Evolutionary conservation across 345 rosid species (phyloP), one percentile per base, ranked within the genome.

Genomic region (Cardamine occulta): DNA sequence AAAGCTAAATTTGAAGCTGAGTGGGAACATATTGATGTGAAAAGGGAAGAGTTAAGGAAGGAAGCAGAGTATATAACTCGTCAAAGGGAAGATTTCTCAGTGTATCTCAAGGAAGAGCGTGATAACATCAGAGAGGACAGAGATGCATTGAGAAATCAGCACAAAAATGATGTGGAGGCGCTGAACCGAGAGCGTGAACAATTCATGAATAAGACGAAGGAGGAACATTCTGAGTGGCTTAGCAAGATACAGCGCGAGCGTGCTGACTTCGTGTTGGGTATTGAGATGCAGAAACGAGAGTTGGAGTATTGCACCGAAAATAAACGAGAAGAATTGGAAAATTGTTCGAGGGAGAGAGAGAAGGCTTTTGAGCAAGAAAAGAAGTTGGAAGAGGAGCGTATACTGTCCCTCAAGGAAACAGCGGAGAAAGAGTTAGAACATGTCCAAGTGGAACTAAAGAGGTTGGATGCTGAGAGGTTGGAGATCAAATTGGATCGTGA

Each of bases 1-100:
- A 95, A 91, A 75, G 91, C 85, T 24, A 86, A 90, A 80, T 93
- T 93, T 79, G 96, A 95, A 83, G 59, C 86, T 40, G 96, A 93
- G 79, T 95, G 98, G 98, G 99, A 95, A 78, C 81, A 85, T 69
- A 92, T 95, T 78, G 97, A 95, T 79, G 98, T 90, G 74, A 93
- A 87, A 76, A 86, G 94, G 78, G 97, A 85, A 77, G 91, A 93
- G 74, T 81, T 95, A 28, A 70, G 56, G 65, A 86, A 80, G 70
- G 90, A 90, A 80, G 88, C 85, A 1, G 88, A 86, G 35, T 75
- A 76, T 52, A 69, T 93, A 53, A 79, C 82, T 77, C 78, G 82
- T 19, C 0, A 19, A 19, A 19, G 19, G 19, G 19, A 19, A 1
- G 19, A 0, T 19, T 19, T 19, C 19, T 80, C 77, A 14, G 84